phyloP scores from a whole-genome alignment of 2,329 filamentous ascomycete genomes.

The Dactylellina sp. region DNA sequence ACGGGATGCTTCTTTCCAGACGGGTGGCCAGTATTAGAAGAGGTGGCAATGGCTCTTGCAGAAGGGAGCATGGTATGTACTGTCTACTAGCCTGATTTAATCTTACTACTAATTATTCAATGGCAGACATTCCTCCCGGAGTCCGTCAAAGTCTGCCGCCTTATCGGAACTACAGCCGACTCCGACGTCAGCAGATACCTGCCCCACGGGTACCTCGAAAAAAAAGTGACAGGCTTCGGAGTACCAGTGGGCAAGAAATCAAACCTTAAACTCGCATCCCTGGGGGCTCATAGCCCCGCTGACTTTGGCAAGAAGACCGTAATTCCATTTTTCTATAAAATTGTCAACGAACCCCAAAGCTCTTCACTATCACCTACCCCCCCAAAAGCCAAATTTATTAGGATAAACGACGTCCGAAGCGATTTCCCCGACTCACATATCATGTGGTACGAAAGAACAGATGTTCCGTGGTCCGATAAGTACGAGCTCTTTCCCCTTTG shows the following conservation, averaged over 20 bases:
- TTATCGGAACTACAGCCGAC: background rate
- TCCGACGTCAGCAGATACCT: background rate
- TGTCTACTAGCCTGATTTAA: background rate
- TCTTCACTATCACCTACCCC: too few relatives aligned
- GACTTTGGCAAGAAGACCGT: background rate
- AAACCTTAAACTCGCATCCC: background rate
- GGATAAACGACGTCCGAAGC: background rate
- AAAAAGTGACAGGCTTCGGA: slow-evolving; percentile 5
- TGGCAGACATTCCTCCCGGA: slow-evolving; percentile 24
- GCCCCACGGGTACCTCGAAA: too few relatives aligned
- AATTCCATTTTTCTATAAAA: background rate
- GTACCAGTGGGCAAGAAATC: background rate
- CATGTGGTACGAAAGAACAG: slow-evolving; percentile 30
- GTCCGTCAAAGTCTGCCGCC: slow-evolving; percentile 27
- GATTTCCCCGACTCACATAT: slow-evolving; percentile 15
- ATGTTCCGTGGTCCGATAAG: slow-evolving; percentile 39
- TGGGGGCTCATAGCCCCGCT: background rate
- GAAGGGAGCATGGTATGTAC: slow-evolving; percentile 10
- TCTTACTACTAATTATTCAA: background rate
- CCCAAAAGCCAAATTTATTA: background rate
- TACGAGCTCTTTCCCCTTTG: background rate
- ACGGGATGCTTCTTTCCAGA: slow-evolving; percentile 11
- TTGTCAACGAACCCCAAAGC: background rate
- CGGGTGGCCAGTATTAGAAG: slow-evolving; percentile 37
- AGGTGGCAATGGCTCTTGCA: slow-evolving; percentile 9